Evolutionary conservation across 179 eudicot species (phyloP).

Genomic region (Silene coronaria): DNA sequence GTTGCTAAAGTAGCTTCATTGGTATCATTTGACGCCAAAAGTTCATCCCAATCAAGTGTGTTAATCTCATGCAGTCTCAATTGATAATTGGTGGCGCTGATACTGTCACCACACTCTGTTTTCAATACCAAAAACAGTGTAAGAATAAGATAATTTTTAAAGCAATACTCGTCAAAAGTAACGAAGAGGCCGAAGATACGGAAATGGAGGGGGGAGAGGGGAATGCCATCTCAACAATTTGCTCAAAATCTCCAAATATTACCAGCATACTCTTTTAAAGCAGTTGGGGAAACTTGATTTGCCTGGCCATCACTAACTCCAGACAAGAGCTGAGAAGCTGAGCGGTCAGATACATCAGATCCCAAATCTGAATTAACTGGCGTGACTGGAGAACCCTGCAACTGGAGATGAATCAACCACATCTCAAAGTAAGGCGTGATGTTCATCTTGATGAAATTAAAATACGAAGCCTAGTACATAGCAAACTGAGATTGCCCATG

Average conservation of each 20-base stretch:
- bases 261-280: conserved; percentile 40
- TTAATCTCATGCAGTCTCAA: conserved; percentile 78
- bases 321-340: conserved; percentile 45
- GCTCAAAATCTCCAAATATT: conserved; percentile 10
- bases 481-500: not conserved
- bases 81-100: conserved; percentile 43
- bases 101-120: conserved; percentile 44
- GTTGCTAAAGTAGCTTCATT: conserved; percentile 30
- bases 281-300: conserved; percentile 28
- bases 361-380: conserved; percentile 49
- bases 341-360: conserved; percentile 46
- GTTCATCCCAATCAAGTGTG: conserved; percentile 96
- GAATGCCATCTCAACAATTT: not conserved
- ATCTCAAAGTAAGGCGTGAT: conserved; percentile 18
- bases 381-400: conserved; percentile 62
- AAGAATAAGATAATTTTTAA: conserved; percentile 14
- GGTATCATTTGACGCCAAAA: conserved; percentile 58
- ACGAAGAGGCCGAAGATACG: not conserved
- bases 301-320: conserved; percentile 50
- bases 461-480: too few relatives aligned
- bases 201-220: not conserved
- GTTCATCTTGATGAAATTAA: conserved; percentile 10
- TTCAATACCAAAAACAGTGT: conserved; percentile 13
- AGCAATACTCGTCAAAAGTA: not conserved
- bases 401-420: conserved; percentile 30